Evolutionary conservation across 805 yeast species (phyloP).

Genomic region (Schizosaccharomyces cryophilus): DNA sequence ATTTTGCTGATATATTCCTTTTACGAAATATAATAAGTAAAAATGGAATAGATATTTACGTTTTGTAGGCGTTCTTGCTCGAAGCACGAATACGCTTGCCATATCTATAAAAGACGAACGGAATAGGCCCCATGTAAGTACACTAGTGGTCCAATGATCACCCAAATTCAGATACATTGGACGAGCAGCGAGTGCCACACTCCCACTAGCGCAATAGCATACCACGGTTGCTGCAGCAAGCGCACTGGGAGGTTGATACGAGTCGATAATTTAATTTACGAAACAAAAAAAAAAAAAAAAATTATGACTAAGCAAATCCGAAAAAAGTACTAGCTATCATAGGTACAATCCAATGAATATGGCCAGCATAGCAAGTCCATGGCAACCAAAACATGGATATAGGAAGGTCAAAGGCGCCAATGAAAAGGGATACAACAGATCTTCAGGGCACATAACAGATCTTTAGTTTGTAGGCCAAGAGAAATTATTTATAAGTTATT

Average conservation of each 20-base stretch:
- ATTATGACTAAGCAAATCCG: conserved; percentile 19
- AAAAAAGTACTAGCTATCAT: conserved; percentile 31
- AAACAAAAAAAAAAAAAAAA: conserved; percentile 18
- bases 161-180: conserved; percentile 25
- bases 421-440: conserved; percentile 21
- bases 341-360: conserved; percentile 37
- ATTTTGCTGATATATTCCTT: no score
- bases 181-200: conserved; percentile 26
- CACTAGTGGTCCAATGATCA: conserved; percentile 29
- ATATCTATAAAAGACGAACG: conserved; percentile 26
- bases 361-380: conserved; percentile 34
- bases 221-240: conserved; percentile 52
- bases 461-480: no score
- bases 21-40: no score
- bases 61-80: conserved; percentile 9
- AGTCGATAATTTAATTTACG: conserved; percentile 20
- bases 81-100: conserved; percentile 20
- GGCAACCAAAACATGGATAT: conserved; percentile 46
- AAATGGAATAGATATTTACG: no score
- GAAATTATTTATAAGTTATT: not conserved
- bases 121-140: conserved; percentile 26
- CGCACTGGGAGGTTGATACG: conserved; percentile 43
- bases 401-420: conserved; percentile 29
- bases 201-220: conserved; percentile 22
- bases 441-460: not conserved